Base-by-base conservation (phyloP, 768 basidiomycete species). In the Psilocybe cyanescens region DNA sequence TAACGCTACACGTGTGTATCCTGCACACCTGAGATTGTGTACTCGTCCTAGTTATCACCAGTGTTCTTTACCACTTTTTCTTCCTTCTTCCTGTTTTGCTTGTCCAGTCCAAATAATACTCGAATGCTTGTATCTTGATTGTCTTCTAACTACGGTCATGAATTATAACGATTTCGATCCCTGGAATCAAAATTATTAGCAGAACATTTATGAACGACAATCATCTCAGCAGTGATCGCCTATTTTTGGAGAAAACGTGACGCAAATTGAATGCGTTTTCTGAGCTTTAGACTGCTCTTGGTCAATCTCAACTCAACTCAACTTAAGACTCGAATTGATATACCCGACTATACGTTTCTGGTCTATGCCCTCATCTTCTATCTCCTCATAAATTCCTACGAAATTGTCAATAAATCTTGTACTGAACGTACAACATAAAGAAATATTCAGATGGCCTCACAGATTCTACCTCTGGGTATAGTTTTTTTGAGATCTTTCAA, bases 391-490 rank as follows among this genome's bases (percentile, higher is more conserved):
- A 46, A 29, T n/a, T 7, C 28, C 29, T 19, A 35, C 30, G 1
- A 51, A 31, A 44, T 28, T n/a, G 9, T 8, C 9, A 45, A 29
- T 31, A 19, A 5, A 44, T 11, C 8, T n/a, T 17, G 44, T 28
- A 45, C 24, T 30, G n/a, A 41, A 29, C 54, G 29, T 44, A 14
- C 41, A 33, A 24, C 24, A 24, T 24, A 24, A 35, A 39, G 33
- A 35, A 35, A 35, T 35, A 44, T 29, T 55, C 50, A 50, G 64
- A 97, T 97, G 95, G 90, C 94, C 24, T 94, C 93, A 58, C 94
- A 96, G 73, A 94, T 97, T 70, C 86, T 97, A 46, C 95, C 95
- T n/a, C 83, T 97, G 60, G 94, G 94, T 91, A 70, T 61, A 76
- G 63, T 48, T 7, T 17, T 48, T 33, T 14, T 7, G 4, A 52